phyloP scores from a whole-genome alignment of 306 rosid species.

The Cicer yamashitae region DNA sequence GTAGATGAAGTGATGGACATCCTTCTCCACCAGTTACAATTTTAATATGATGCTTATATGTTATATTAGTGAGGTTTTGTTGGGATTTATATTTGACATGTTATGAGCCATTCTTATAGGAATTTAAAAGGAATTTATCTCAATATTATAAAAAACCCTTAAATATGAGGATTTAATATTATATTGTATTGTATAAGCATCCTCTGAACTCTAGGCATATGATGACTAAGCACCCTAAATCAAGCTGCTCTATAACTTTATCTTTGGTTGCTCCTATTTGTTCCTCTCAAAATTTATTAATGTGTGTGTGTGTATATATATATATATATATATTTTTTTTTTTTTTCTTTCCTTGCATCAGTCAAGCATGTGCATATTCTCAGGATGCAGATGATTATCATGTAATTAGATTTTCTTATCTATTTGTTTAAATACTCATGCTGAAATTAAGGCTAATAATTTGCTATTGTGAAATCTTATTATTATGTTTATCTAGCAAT shows the following conservation, averaged over 20 bases:
- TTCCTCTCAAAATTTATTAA: constrained; percentile 7
- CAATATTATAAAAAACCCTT: constrained; percentile 24
- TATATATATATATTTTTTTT: background rate
- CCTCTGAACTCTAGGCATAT: background rate
- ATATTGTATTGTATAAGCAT: constrained; percentile 12
- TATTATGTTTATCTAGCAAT: constrained; percentile 12
- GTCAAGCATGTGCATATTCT: background rate
- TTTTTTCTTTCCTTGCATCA: constrained; percentile 2
- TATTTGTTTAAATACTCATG: background rate
- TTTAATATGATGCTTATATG: background rate
- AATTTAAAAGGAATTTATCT: constrained; percentile 30
- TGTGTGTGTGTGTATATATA: background rate
- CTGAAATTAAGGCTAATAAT: constrained; percentile 10
- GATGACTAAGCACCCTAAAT: constrained; percentile 9
- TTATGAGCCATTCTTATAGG: constrained; percentile 26
- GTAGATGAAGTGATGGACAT: constrained; percentile 27
- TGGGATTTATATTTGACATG: constrained; percentile 19
- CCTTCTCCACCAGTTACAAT: constrained; percentile 18
- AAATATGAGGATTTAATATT: constrained; percentile 6
- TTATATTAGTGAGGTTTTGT: background rate
- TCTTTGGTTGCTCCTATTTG: constrained; percentile 2
- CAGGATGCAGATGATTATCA: background rate
- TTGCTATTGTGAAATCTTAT: constrained; percentile 22
- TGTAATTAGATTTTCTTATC: too few species aligned
- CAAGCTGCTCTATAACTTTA: background rate